Evolutionary conservation across 805 yeast species (phyloP).

Genomic region (Kurtzmaniella fragi): DNA sequence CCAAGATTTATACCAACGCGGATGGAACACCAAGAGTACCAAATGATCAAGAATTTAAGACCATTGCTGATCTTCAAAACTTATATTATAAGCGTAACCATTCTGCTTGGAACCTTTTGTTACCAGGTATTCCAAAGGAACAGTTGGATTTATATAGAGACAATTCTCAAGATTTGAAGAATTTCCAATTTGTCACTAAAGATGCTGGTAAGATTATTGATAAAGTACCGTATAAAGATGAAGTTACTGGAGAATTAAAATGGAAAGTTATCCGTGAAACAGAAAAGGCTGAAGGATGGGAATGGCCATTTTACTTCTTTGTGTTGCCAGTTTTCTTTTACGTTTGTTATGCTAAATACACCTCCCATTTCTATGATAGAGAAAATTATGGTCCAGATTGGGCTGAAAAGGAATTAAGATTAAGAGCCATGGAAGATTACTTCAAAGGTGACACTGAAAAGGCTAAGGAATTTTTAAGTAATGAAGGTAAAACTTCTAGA

Average conservation of each 20-base stretch:
- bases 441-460: conserved; percentile 47
- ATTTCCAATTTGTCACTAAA: conserved; percentile 48
- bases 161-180: conserved; percentile 57
- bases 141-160: conserved; percentile 53
- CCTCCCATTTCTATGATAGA: conserved; percentile 37
- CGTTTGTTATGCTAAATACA: conserved; percentile 46
- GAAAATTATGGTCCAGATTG: conserved; percentile 54
- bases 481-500: conserved; percentile 46
- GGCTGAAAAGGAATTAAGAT: conserved; percentile 79
- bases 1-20: conserved; percentile 63
- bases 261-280: conserved; percentile 76
- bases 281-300: conserved; percentile 81
- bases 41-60: conserved; percentile 63
- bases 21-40: conserved; percentile 75
- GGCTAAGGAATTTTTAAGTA: conserved; percentile 51
- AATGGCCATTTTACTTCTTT: conserved; percentile 61
- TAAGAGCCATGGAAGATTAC: conserved; percentile 66
- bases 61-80: conserved; percentile 64
- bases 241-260: conserved; percentile 68
- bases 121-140: conserved; percentile 45
- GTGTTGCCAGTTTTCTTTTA: conserved; percentile 67
- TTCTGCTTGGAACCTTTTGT: conserved; percentile 42
- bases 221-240: conserved; percentile 79
- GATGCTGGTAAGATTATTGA: conserved; percentile 62
- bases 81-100: conserved; percentile 55